These are phyloP conservation scores for Albophoma yamanashiensis DNA, from an alignment of 2,329 filamentous ascomycete species.

Conservation along the genomic window DNA sequence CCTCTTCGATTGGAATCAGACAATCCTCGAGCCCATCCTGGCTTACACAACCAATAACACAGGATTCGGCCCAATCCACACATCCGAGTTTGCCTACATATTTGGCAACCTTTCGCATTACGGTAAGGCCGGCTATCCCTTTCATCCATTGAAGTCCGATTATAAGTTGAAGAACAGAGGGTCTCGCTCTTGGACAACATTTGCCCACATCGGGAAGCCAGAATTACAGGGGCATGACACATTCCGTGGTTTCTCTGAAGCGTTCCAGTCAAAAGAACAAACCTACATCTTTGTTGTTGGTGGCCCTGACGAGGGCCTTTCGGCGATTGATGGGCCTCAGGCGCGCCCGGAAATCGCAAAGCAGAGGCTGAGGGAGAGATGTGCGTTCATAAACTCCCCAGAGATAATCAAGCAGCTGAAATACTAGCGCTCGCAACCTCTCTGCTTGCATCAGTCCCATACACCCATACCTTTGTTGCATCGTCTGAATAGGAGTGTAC, in stretches of 20 bases:
- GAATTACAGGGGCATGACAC: slow-evolving; percentile 20
- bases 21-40: slow-evolving; percentile 35
- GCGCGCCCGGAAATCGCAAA: slow-evolving; percentile 21
- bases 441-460: background rate
- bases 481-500: too few relatives aligned
- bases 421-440: slow-evolving; percentile 15
- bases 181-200: slow-evolving; percentile 37
- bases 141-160: slow-evolving; percentile 26
- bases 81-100: slow-evolving; percentile 41
- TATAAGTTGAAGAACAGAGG: slow-evolving; percentile 25
- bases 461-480: too few relatives aligned
- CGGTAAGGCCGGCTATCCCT: slow-evolving; percentile 22
- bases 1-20: slow-evolving; percentile 43
- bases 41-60: slow-evolving; percentile 16
- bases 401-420: slow-evolving; percentile 30
- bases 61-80: slow-evolving; percentile 37
- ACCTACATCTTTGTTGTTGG: slow-evolving; percentile 31
- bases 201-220: slow-evolving; percentile 28
- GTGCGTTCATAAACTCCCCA: slow-evolving; percentile 32
- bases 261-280: slow-evolving; percentile 17
- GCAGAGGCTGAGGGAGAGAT: slow-evolving; percentile 34
- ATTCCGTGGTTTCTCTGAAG: slow-evolving; percentile 27
- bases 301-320: slow-evolving; percentile 30
- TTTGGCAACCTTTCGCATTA: slow-evolving; percentile 36
- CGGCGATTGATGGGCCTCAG: slow-evolving; percentile 22